Evolutionary conservation across 1,284 basidiomycete species (phyloP).

Genomic region (Pterulicium gracile): DNA sequence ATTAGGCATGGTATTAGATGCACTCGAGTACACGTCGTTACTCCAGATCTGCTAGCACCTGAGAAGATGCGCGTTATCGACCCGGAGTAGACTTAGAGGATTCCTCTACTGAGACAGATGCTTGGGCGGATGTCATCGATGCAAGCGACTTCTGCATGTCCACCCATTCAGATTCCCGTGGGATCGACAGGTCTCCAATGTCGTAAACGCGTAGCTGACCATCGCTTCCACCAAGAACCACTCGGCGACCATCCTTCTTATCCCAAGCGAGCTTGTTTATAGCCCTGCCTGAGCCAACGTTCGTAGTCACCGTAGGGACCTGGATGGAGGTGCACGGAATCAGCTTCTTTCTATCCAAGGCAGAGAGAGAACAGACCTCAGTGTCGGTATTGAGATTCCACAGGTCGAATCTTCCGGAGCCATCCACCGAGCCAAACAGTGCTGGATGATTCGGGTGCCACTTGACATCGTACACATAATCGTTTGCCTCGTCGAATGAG

Average conservation of each 20-base stretch:
- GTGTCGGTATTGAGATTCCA: slow-evolving; percentile 95
- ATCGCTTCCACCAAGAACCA: slow-evolving; percentile 40
- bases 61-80: no score
- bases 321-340: slow-evolving; percentile 18
- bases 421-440: slow-evolving; percentile 89
- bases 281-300: slow-evolving; percentile 62
- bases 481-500: slow-evolving; percentile 92
- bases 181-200: slow-evolving; percentile 29
- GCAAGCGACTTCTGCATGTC: slow-evolving; percentile 31
- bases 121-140: not conserved
- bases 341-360: slow-evolving; percentile 7
- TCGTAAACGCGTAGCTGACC: slow-evolving; percentile 48
- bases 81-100: not conserved
- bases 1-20: no score
- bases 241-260: slow-evolving; percentile 28
- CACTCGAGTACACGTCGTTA: no score
- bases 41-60: no score
- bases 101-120: not conserved
- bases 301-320: slow-evolving; percentile 76
- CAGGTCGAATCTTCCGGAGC: slow-evolving; percentile 88
- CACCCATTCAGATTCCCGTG: slow-evolving; percentile 33
- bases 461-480: slow-evolving; percentile 97
- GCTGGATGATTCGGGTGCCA: slow-evolving; percentile 97
- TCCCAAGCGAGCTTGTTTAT: slow-evolving; percentile 50
- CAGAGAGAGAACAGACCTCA: slow-evolving; percentile 54